These are phyloP conservation scores for Erigeron canadensis DNA, from an alignment of 129 eudicot genomes.

Conservation along the genomic window DNA sequence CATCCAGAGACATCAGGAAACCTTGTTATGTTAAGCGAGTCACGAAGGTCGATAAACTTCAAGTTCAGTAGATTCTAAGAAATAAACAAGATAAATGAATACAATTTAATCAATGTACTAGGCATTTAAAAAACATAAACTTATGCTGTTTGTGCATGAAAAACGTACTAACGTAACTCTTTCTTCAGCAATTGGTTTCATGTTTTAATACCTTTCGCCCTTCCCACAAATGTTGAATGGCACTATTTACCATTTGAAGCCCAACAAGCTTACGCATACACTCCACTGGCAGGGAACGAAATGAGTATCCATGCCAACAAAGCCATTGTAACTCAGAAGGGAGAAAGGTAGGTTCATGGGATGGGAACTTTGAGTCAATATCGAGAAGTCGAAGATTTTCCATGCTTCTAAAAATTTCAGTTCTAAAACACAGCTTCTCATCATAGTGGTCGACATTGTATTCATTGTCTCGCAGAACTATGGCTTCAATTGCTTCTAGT, in stretches of 20 bases:
- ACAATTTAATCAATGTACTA: not conserved
- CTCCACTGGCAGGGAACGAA: not conserved
- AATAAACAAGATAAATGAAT: not conserved
- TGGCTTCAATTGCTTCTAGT: slow-evolving; percentile 5
- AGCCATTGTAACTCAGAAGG: slow-evolving; percentile 20
- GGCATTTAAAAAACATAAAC: not conserved
- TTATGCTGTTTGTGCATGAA: not conserved
- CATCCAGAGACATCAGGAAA: slow-evolving; percentile 25
- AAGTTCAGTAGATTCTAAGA: slow-evolving; percentile 15
- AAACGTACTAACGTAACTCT: not conserved
- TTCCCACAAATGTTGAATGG: not conserved
- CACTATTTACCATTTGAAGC: not conserved
- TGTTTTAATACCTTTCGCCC: not conserved
- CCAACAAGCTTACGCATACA: slow-evolving; percentile 22
- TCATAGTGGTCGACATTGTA: not conserved
- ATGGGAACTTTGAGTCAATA: not conserved
- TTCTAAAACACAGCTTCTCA: not conserved
- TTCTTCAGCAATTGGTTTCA: not conserved
- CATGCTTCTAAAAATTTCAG: not conserved
- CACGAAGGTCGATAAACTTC: slow-evolving; percentile 1
- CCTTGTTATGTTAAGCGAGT: not conserved
- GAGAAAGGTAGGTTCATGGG: not conserved
- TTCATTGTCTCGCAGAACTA: not conserved
- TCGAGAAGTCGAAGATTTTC: slow-evolving; percentile 21
- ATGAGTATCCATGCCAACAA: slow-evolving; percentile 5